Conservation (phyloP, 805 yeast species). For the Metahyphopichia silvanorum region DNA sequence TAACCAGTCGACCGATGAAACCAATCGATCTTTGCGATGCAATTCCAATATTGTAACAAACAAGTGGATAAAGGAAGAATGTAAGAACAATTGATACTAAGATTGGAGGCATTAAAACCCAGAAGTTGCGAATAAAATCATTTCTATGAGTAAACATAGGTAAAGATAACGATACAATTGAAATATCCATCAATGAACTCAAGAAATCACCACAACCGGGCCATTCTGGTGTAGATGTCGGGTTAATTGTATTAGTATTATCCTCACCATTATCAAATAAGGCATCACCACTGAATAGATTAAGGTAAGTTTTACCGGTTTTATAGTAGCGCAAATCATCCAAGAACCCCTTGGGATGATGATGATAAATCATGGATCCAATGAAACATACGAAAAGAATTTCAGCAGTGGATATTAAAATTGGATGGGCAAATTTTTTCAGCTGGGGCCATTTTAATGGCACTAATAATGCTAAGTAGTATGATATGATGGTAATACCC, state of each 20-base stretch:
- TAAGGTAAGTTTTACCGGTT: slow-evolving; percentile 65
- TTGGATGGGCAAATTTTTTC: slow-evolving; percentile 65
- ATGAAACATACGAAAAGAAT: slow-evolving; percentile 63
- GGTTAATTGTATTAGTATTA: slow-evolving; percentile 10
- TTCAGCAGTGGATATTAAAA: slow-evolving; percentile 60
- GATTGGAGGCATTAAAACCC: slow-evolving; percentile 58
- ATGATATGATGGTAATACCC: slow-evolving; percentile 55
- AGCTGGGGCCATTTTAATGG: slow-evolving; percentile 43
- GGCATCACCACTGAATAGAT: slow-evolving; percentile 46
- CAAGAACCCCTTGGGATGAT: slow-evolving; percentile 45
- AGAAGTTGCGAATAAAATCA: slow-evolving; percentile 58
- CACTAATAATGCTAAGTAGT: slow-evolving; percentile 46
- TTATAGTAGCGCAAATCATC: slow-evolving; percentile 53
- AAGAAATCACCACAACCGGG: slow-evolving; percentile 85
- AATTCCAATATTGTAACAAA: slow-evolving; percentile 65
- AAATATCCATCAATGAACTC: slow-evolving; percentile 67
- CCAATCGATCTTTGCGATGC: slow-evolving; percentile 61
- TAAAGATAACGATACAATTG: slow-evolving; percentile 70
- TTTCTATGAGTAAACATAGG: slow-evolving; percentile 74
- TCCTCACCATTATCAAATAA: slow-evolving; percentile 25
- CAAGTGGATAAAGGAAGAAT: slow-evolving; percentile 65
- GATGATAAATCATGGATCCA: slow-evolving; percentile 49
- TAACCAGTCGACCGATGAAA: slow-evolving; percentile 75
- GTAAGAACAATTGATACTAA: slow-evolving; percentile 52
- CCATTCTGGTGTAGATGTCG: slow-evolving; percentile 39